Conservation (phyloP, 2,329 filamentous ascomycete genomes). For the Diaporthe ilicicola region DNA sequence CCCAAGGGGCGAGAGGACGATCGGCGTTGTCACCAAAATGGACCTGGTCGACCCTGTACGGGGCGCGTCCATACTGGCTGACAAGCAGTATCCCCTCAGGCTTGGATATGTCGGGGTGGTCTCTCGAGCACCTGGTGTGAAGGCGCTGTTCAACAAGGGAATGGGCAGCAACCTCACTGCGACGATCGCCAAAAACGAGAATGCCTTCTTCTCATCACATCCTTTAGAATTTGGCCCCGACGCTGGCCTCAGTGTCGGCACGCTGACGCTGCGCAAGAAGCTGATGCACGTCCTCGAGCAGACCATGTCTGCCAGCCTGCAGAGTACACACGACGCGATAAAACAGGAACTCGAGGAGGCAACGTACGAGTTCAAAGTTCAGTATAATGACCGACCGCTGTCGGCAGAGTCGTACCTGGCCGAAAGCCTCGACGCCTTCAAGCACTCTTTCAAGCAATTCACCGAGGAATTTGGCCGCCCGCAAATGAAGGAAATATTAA, state of each 20-base stretch:
- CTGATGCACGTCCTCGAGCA: constrained; percentile 97
- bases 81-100: constrained; percentile 93
- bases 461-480: constrained; percentile 87
- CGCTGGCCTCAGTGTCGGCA: constrained; percentile 80
- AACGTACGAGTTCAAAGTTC: constrained; percentile 98
- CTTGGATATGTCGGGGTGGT: constrained; percentile 97
- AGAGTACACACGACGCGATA: constrained; percentile 90
- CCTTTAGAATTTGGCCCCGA: constrained; percentile 80
- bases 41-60: constrained; percentile 88
- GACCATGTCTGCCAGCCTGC: constrained; percentile 93
- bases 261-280: constrained; percentile 88
- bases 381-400: constrained; percentile 95
- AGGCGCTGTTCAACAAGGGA: constrained; percentile 84
- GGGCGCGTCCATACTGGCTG: constrained; percentile 80
- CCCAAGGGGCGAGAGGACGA: constrained; percentile 92
- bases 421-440: constrained; percentile 94
- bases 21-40: constrained; percentile 99
- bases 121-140: constrained; percentile 75
- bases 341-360: constrained; percentile 95
- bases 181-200: constrained; percentile 88
- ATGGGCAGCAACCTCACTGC: constrained; percentile 76
- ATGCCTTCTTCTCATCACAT: constrained; percentile 85
- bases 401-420: constrained; percentile 97
- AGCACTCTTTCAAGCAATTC: constrained; percentile 96
- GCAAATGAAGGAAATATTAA: constrained; percentile 89